Base-by-base conservation (phyloP, 2,329 filamentous ascomycete species). In the Teratosphaeria zuluensis region DNA sequence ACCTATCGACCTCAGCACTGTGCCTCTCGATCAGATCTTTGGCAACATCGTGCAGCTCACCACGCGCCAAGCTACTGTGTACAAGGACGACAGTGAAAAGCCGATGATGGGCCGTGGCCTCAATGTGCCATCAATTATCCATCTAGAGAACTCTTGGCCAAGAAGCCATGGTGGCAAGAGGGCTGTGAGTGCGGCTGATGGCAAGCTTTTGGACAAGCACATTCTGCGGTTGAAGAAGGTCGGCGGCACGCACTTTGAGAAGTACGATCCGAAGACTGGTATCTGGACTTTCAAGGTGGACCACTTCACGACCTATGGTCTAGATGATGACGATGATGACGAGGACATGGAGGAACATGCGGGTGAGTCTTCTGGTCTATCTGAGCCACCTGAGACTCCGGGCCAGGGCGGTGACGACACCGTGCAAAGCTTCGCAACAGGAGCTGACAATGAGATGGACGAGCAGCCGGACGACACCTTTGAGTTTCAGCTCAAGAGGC, bases 291-390 rank as follows among this genome's bases (percentile, higher is more conserved):
- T 99, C 77, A 85, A 80, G 9, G 94, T 99, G n/a, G 86, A 92
- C 68, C 94, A 99, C 73, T 99, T 95, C 73, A 97, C 92, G 1
- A 96, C 91, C 1, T 99, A 99, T 70, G 92, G 89, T 48, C 80
- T 97, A 57, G 88, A 92, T 63, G 90, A 89, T 48, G 76, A 76
- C 51, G 77, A 80, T 32, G 80, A 89, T 48, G 83, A 86, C 32
- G 59, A 59, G 12, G 63, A 59, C 6, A 65, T 67, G 21, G 61
- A 64, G 35, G 55, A 64, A 53, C 87, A 90, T 30, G 54, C 62
- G 53, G 86, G 89, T 52, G 78, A 80, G 61, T 75, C 64, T 16
- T 70, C 64, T 35, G 68, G 68, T 8, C 66, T 78, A 16, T 76
- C 73, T 61, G 71, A 73, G 14, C 59, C 58, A 62, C 70, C 60